Evolutionary conservation across 129 eudicot genomes (phyloP).

Genomic region (Saussurea involucrata): DNA sequence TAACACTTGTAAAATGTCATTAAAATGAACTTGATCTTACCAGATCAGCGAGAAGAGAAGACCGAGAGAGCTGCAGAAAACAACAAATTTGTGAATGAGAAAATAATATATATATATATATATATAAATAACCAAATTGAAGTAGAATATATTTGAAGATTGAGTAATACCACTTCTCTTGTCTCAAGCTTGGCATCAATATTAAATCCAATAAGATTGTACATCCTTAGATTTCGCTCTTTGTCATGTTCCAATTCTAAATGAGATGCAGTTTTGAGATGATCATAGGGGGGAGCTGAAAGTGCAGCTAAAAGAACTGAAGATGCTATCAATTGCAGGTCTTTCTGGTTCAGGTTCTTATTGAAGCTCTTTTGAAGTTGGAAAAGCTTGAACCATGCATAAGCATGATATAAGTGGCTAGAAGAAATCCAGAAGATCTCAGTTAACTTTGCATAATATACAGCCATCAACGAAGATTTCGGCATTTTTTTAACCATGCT

Average conservation of each 20-base stretch:
- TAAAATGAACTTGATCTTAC: constrained; percentile 32
- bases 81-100: constrained; percentile 1
- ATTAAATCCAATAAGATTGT: constrained; percentile 73
- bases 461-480: constrained; percentile 81
- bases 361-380: constrained; percentile 83
- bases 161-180: constrained; percentile 63
- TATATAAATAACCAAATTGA: not conserved
- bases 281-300: constrained; percentile 77
- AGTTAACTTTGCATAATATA: constrained; percentile 82
- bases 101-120: not conserved
- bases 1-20: not conserved
- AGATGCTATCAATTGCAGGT: constrained; percentile 87
- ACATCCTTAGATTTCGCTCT: constrained; percentile 61
- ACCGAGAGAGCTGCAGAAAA: constrained; percentile 66
- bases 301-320: constrained; percentile 91
- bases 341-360: constrained; percentile 87
- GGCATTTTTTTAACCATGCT: constrained; percentile 93
- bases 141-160: not conserved
- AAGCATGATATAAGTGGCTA: constrained; percentile 92
- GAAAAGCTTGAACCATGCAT: constrained; percentile 93
- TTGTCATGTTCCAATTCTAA: constrained; percentile 78
- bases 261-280: constrained; percentile 57
- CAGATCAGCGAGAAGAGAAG: constrained; percentile 67
- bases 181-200: constrained; percentile 66
- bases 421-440: constrained; percentile 92